phyloP scores from a whole-genome alignment of 345 rosid species.

The Tarenaya hassleriana region DNA sequence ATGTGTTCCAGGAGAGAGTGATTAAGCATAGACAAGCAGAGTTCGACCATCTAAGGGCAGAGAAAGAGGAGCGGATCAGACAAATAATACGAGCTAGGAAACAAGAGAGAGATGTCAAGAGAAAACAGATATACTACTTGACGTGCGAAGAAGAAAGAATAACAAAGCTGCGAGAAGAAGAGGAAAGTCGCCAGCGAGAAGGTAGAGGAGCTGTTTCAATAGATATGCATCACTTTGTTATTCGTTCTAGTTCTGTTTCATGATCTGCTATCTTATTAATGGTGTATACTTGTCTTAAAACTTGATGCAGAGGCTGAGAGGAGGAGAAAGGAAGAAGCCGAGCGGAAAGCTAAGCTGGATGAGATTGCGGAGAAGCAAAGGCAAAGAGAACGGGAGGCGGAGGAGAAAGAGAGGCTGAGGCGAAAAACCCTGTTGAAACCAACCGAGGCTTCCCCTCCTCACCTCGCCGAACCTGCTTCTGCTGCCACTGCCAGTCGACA shows the following conservation, averaged over 20 bases:
- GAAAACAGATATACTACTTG: conserved; percentile 65
- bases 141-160: conserved; percentile 61
- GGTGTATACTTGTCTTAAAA: neutral
- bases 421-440: conserved; percentile 54
- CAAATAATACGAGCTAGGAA: conserved; percentile 57
- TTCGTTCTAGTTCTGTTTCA: conserved; percentile 2
- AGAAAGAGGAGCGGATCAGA: conserved; percentile 67
- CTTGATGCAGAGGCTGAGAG: conserved; percentile 82
- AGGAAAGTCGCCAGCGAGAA: conserved; percentile 80
- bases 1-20: conserved; percentile 65
- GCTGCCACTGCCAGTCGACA: conserved; percentile 24
- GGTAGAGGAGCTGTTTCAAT: conserved; percentile 34
- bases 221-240: conserved; percentile 13
- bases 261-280: too few species aligned
- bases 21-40: conserved; percentile 59
- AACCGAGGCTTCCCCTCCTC: conserved; percentile 37
- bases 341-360: conserved; percentile 74
- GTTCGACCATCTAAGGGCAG: conserved; percentile 52
- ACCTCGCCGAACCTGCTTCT: conserved; percentile 36
- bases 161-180: conserved; percentile 63
- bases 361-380: conserved; percentile 88
- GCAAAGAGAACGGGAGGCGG: conserved; percentile 74
- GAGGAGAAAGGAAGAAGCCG: conserved; percentile 68
- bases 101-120: conserved; percentile 63
- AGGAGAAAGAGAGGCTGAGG: conserved; percentile 63